Evolutionary conservation across 2,329 filamentous ascomycete species (phyloP).

Genomic region (Leptographium procerum): DNA sequence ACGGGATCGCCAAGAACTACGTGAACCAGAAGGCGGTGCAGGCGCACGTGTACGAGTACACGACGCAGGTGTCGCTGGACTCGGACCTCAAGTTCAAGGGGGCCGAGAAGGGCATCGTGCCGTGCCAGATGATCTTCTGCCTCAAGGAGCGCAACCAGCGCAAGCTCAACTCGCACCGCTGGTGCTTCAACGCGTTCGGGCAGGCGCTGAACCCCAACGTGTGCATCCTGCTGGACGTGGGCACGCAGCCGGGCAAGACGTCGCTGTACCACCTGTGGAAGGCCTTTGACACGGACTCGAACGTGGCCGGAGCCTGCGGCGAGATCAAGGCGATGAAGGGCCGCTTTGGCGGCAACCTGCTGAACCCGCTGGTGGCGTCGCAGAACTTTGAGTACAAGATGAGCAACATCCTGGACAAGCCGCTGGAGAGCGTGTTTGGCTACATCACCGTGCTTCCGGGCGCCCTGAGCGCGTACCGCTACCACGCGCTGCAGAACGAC

Average conservation of each 20-base stretch:
- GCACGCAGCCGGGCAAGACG: conserved; percentile 77
- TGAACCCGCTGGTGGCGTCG: conserved; percentile 90
- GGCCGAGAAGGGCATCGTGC: conserved; percentile 96
- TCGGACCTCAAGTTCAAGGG: conserved; percentile 97
- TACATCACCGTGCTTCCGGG: conserved; percentile 97
- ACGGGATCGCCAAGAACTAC: conserved; percentile 95
- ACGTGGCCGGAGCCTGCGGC: conserved; percentile 89
- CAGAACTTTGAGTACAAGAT: conserved; percentile 99
- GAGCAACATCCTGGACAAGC: conserved; percentile 98
- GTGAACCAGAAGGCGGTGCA: conserved; percentile 95
- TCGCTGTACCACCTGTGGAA: conserved; percentile 99
- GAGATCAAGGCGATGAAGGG: conserved; percentile 98
- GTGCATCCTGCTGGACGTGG: conserved; percentile 92
- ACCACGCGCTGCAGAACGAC: conserved; percentile 92
- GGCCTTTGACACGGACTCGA: conserved; percentile 94
- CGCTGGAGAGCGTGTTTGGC: conserved; percentile 90
- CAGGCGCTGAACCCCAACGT: conserved; percentile 88
- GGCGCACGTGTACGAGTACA: conserved; percentile 97
- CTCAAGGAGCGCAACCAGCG: conserved; percentile 96
- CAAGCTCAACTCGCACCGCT: conserved; percentile 95
- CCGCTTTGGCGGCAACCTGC: conserved; percentile 64
- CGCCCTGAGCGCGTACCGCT: conserved; percentile 88
- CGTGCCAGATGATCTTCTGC: conserved; percentile 97
- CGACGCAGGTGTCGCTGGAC: conserved; percentile 92
- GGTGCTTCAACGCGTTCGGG: conserved; percentile 99